phyloP scores from a whole-genome alignment of 345 rosid species.

The Populus davidiana region DNA sequence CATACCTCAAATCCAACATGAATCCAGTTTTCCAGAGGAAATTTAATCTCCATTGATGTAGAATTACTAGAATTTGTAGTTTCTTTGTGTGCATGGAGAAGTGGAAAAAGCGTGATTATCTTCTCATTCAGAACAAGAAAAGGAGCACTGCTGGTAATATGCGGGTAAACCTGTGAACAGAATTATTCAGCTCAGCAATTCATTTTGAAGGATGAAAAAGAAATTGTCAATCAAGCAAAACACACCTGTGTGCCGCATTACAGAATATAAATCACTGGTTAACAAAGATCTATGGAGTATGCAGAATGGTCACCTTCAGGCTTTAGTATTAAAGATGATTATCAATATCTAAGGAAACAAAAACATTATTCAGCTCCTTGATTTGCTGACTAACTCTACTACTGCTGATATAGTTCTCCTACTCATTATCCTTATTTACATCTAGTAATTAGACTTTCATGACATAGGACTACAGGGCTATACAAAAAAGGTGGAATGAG shows the following conservation, averaged over 20 bases:
- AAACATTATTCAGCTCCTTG: background rate
- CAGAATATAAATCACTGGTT: background rate
- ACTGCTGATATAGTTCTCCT: background rate
- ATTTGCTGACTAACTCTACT: background rate
- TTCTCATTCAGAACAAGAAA: slow-evolving; percentile 62
- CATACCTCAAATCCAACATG: slow-evolving; percentile 77
- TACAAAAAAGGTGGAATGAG: background rate
- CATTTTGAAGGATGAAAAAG: background rate
- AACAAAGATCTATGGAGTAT: background rate
- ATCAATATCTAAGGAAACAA: background rate
- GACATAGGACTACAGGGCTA: background rate
- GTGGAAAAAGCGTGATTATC: slow-evolving; percentile 53
- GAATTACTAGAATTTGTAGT: slow-evolving; percentile 41
- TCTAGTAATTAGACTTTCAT: background rate
- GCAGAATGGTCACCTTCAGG: background rate
- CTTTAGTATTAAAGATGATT: background rate
- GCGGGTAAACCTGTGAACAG: slow-evolving; percentile 44
- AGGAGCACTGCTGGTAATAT: slow-evolving; percentile 45
- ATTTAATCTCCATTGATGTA: slow-evolving; percentile 35
- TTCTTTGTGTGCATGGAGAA: slow-evolving; percentile 27
- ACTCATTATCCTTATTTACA: background rate
- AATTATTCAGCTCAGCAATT: slow-evolving; percentile 7
- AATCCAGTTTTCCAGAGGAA: slow-evolving; percentile 61
- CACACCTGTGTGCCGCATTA: background rate
- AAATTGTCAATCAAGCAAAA: background rate